A percentile compares a stretch with the other conserved stretches of the same genome.
Evolutionary conservation across 2,329 filamentous ascomycete genomes (phyloP).

Genomic region (Sarocladiaceae sp.): DNA sequence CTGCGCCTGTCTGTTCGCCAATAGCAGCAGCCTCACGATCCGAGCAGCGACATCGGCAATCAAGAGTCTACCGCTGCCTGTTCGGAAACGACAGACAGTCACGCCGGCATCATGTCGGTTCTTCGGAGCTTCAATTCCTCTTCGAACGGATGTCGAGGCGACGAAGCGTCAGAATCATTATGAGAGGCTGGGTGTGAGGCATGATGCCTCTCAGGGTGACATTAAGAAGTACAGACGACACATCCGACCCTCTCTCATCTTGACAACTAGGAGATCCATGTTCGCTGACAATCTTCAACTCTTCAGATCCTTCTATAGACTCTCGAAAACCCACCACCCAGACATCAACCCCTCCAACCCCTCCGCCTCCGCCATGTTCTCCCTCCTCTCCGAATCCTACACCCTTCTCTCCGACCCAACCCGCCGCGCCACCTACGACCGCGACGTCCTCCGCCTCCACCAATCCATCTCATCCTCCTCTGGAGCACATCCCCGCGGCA

Average conservation of each 20-base stretch:
- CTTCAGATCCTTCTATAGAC: slow-evolving; percentile 70
- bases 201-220: slow-evolving; percentile 62
- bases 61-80: too few relatives aligned
- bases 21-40: slow-evolving; percentile 23
- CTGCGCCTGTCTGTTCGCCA: slow-evolving; percentile 12
- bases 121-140: slow-evolving; percentile 21
- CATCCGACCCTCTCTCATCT: slow-evolving; percentile 8
- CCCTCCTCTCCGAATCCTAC: slow-evolving; percentile 80
- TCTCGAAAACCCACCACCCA: slow-evolving; percentile 89
- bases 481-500: slow-evolving; percentile 29
- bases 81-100: too few relatives aligned
- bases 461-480: slow-evolving; percentile 23
- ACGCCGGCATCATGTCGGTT: slow-evolving; percentile 4
- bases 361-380: slow-evolving; percentile 66
- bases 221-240: slow-evolving; percentile 66
- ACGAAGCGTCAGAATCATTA: slow-evolving; percentile 62
- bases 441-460: slow-evolving; percentile 47
- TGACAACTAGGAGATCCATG: background rate
- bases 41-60: background rate
- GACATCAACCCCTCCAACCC: slow-evolving; percentile 81
- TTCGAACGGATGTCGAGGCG: background rate
- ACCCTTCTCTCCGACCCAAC: slow-evolving; percentile 63
- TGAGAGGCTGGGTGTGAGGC: slow-evolving; percentile 67
- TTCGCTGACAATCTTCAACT: background rate
- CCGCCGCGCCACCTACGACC: slow-evolving; percentile 78